These are phyloP conservation scores for Emericellopsis cladophorae DNA, from an alignment of 2,329 filamentous ascomycete genomes.

Conservation along the genomic window DNA sequence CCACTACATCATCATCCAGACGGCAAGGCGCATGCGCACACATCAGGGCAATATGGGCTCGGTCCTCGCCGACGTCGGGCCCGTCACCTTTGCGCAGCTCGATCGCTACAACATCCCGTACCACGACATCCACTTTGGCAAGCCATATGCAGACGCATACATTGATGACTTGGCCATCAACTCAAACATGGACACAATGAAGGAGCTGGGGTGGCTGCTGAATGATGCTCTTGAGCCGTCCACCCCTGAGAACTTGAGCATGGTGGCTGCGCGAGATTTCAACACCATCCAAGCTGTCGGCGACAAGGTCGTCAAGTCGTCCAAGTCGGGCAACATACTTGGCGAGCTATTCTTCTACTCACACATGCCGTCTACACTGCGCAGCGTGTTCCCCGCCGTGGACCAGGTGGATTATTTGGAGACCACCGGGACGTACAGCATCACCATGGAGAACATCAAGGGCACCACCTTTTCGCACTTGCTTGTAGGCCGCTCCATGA, in stretches of 20 bases:
- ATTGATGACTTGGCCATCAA: slow-evolving; percentile 13
- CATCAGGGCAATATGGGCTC: slow-evolving; percentile 13
- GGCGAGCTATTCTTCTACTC: slow-evolving; percentile 19
- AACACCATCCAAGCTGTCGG: slow-evolving; percentile 16
- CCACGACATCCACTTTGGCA: slow-evolving; percentile 16
- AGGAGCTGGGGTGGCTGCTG: slow-evolving; percentile 15
- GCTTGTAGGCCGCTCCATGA: slow-evolving; percentile 16
- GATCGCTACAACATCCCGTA: slow-evolving; percentile 13
- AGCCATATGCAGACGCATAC: slow-evolving; percentile 16
- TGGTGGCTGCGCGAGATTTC: slow-evolving; percentile 16
- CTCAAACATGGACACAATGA: slow-evolving; percentile 14
- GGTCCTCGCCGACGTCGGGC: slow-evolving; percentile 13
- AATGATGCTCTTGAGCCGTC: slow-evolving; percentile 6
- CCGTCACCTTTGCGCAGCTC: slow-evolving; percentile 12
- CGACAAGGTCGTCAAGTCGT: slow-evolving; percentile 14
- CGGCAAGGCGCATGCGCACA: slow-evolving; percentile 13
- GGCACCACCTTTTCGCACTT: slow-evolving; percentile 14
- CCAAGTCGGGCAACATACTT: slow-evolving; percentile 10
- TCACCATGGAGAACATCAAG: slow-evolving; percentile 15
- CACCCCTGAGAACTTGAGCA: slow-evolving; percentile 8
- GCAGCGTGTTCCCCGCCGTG: slow-evolving; percentile 10
- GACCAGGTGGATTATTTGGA: slow-evolving; percentile 13
- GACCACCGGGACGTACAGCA: slow-evolving; percentile 12
- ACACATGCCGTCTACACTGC: slow-evolving; percentile 12
- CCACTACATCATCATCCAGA: slow-evolving; percentile 17